Base-by-base conservation (phyloP, 768 basidiomycete genomes). In the Boletus rufocinnamomeus region DNA sequence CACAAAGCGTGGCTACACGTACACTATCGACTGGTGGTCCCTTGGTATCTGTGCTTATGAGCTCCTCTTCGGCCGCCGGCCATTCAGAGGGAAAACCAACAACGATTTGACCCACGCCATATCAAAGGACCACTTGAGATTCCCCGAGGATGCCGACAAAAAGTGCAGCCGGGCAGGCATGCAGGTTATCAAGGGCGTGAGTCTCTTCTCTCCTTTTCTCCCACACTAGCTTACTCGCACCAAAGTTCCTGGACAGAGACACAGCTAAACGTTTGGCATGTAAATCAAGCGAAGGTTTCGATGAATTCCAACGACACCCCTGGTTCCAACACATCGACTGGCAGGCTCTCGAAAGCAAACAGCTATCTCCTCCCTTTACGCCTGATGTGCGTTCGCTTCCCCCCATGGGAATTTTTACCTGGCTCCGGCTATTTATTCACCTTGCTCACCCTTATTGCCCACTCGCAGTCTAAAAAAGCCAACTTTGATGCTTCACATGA, bases 401-500 rank as follows among this genome's bases (percentile, higher is more conserved):
- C 30, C 11, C 35, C 17, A 25, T 23, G 5, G 30, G 17, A 56
- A 28, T 48, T 23, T 56, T 47, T 57, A 58, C 60, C 38, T 21
- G 25, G 5, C 5, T 14, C 40, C 30, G 28, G 3, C 2, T 17
- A 17, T 44, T 27, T 47, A 23, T 46, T 44, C 23, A 32, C 23
- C 23, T 14, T 37, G 35, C 54, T 52, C 55, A 58, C 56, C n/a
- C 54, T 63, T 17, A 13, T 7, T 34, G 55, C 46, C 58, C 47
- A n/a, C 17, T 9, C 0, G 6, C 68, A 98, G 95, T 87, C 88
- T n/a, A 98, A 98, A 78, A 97, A 97, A 75, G 94, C 96, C 32
- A 98, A 99, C 74, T 99, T 99, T 70, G 96, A 99, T 70, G 95
- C 96, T 28, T 98, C 96, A 14, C 95, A 98, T 69, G 96, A 99